Percentiles rank a stretch among this genome's conserved stretches.
These are phyloP conservation scores for Vitis riparia DNA, from an alignment of 164 flowering plant genomes.

Conservation along the genomic window DNA sequence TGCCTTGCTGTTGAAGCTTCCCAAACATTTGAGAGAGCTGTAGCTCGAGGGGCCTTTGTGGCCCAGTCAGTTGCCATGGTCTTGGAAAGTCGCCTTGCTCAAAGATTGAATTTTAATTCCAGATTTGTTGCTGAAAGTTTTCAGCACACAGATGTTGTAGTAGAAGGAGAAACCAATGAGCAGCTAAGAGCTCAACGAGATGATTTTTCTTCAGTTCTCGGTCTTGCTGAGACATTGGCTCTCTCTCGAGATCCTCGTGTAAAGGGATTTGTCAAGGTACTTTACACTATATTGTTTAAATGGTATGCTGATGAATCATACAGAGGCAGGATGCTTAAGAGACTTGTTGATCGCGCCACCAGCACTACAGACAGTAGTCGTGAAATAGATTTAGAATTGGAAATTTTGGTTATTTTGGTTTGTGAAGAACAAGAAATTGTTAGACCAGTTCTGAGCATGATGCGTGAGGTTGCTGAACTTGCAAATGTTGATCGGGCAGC, in stretches of 20 bases:
- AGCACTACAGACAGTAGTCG: constrained; percentile 56
- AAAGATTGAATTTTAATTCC: constrained; percentile 42
- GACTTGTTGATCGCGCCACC: constrained; percentile 83
- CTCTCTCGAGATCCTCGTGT: constrained; percentile 72
- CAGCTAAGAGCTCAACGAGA: constrained; percentile 48
- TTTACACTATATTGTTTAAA: constrained; percentile 74
- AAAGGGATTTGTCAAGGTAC: constrained; percentile 73
- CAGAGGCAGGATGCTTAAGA: constrained; percentile 77
- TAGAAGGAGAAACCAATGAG: constrained; percentile 51
- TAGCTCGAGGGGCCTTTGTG: constrained; percentile 67
- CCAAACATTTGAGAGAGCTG: constrained; percentile 88
- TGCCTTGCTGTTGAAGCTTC: constrained; percentile 84
- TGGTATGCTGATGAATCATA: constrained; percentile 73
- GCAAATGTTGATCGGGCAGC: constrained; percentile 94
- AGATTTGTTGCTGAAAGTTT: constrained; percentile 43
- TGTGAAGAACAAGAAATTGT: constrained; percentile 67
- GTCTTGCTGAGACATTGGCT: constrained; percentile 88
- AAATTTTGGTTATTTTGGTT: constrained; percentile 61
- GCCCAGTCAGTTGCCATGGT: constrained; percentile 77
- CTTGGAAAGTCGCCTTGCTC: constrained; percentile 79
- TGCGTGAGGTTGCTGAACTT: constrained; percentile 92
- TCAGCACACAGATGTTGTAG: constrained; percentile 41
- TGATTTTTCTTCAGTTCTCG: constrained; percentile 78
- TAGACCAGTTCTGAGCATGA: constrained; percentile 81
- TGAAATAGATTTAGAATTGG: constrained; percentile 78